Percentiles rank a stretch among this genome's conserved stretches.
Conservation (phyloP, 2,329 filamentous ascomycete species). For the Phialophora expanda region DNA sequence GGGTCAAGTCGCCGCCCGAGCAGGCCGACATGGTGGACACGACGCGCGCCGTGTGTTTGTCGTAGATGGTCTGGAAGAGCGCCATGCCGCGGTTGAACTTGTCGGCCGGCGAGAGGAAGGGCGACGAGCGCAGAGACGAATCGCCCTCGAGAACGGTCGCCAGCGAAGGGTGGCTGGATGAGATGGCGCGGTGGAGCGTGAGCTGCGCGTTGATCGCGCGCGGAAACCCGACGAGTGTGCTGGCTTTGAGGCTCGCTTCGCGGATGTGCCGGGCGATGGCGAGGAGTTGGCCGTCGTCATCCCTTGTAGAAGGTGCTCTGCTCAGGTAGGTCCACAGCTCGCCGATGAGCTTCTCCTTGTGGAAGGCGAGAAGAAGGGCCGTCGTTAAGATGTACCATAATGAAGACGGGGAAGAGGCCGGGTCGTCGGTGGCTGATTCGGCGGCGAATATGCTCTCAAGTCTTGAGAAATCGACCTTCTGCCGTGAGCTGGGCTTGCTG, state of each 20-base stretch:
- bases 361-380: conserved; percentile 40
- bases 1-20: conserved; percentile 41
- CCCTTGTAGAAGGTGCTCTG: conserved; percentile 7
- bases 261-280: conserved; percentile 39
- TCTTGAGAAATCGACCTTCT: not conserved
- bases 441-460: not conserved
- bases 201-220: conserved; percentile 42
- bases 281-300: conserved; percentile 19
- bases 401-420: conserved; percentile 7
- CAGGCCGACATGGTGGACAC: conserved; percentile 38
- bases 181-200: conserved; percentile 38
- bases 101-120: conserved; percentile 21
- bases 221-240: conserved; percentile 43
- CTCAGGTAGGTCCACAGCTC: conserved; percentile 40
- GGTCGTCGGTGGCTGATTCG: not conserved
- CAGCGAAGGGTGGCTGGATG: conserved; percentile 31
- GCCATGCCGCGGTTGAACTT: conserved; percentile 40
- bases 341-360: conserved; percentile 40
- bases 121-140: conserved; percentile 33
- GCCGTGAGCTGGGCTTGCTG: not conserved
- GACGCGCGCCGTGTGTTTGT: conserved; percentile 40
- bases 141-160: conserved; percentile 31
- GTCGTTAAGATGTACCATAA: conserved; percentile 41
- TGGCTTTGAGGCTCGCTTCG: conserved; percentile 41
- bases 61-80: conserved; percentile 42